A percentile compares a stretch with the other conserved stretches of the same genome.
These are phyloP conservation scores for Podila verticillata DNA, from an alignment of 192 early-diverging fungal species.

Conservation along the genomic window DNA sequence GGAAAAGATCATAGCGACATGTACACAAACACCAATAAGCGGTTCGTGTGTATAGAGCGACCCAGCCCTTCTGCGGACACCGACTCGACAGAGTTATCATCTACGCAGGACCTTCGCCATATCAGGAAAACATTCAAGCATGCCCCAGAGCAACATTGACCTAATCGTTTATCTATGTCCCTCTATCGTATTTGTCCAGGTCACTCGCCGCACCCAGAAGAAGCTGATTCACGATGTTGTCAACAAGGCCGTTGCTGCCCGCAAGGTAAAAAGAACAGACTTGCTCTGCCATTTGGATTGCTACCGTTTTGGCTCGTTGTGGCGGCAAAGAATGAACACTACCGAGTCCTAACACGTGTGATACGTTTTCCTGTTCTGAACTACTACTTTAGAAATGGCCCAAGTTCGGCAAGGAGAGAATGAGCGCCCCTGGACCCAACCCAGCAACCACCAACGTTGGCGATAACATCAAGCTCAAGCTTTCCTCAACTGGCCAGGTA, in stretches of 20 bases:
- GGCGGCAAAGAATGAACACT: not conserved
- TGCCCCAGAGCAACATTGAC: too few species aligned
- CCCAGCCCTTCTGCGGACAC: too few species aligned
- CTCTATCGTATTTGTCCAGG: constrained; percentile 40
- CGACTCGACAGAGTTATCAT: too few species aligned
- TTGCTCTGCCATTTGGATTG: too few species aligned
- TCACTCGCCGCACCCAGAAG: constrained; percentile 83
- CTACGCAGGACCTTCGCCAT: too few species aligned
- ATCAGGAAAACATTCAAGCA: too few species aligned
- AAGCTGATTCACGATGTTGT: constrained; percentile 83
- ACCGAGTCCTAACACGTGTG: too few species aligned
- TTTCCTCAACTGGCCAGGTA: constrained; percentile 76
- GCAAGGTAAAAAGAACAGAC: constrained; percentile 70
- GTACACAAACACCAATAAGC: too few species aligned
- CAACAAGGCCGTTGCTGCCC: constrained; percentile 89
- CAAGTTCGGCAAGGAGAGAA: constrained; percentile 92
- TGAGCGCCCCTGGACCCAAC: constrained; percentile 85
- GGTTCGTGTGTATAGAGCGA: too few species aligned
- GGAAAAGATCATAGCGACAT: too few species aligned
- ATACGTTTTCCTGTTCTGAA: not conserved
- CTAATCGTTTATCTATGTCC: not conserved
- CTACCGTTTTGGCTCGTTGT: too few species aligned
- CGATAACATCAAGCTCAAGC: constrained; percentile 87
- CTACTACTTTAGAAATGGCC: constrained; percentile 68
- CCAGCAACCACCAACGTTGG: constrained; percentile 87